Percentiles rank a stretch among this genome's conserved stretches.
Evolutionary conservation across 805 yeast genomes (phyloP).

Genomic region (Lipomyces starkeyi): DNA sequence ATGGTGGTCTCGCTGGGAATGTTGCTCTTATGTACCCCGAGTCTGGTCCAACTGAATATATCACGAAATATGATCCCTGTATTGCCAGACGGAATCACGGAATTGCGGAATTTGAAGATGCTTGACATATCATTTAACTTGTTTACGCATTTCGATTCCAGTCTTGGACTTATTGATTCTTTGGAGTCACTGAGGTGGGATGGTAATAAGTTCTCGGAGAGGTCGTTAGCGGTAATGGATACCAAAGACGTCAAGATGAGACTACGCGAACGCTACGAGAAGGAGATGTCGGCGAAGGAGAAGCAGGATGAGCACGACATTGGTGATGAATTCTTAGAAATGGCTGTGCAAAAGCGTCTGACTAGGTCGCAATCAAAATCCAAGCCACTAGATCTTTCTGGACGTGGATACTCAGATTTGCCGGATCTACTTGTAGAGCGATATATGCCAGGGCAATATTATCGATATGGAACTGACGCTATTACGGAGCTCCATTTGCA

Average conservation of each 20-base stretch:
- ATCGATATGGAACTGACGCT: conserved; percentile 18
- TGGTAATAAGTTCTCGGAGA: conserved; percentile 34
- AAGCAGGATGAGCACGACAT: conserved; percentile 7
- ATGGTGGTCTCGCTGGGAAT: conserved; percentile 28
- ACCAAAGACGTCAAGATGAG: conserved; percentile 20
- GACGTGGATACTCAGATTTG: conserved; percentile 18
- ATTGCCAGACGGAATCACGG: conserved; percentile 29
- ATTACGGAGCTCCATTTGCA: conserved; percentile 21
- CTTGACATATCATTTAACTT: conserved; percentile 28
- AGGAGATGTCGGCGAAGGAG: conserved; percentile 9
- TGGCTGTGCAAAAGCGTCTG: conserved; percentile 19
- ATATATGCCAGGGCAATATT: conserved; percentile 25
- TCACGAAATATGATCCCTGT: conserved; percentile 23
- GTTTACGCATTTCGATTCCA: conserved; percentile 24
- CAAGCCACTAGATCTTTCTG: conserved; percentile 27
- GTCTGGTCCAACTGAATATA: conserved; percentile 18
- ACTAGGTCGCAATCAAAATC: conserved; percentile 18
- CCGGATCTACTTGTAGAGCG: conserved; percentile 22
- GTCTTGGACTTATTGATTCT: conserved; percentile 23
- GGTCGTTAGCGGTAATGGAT: conserved; percentile 16
- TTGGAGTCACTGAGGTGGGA: conserved; percentile 31
- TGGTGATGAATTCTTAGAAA: conserved; percentile 21
- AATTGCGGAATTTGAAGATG: conserved; percentile 14
- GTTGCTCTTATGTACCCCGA: conserved; percentile 35
- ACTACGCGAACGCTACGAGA: conserved; percentile 24